Evolutionary conservation across 768 basidiomycete genomes (phyloP), one percentile per base, ranked within the genome.

Genomic region (Tulasnella sp.): DNA sequence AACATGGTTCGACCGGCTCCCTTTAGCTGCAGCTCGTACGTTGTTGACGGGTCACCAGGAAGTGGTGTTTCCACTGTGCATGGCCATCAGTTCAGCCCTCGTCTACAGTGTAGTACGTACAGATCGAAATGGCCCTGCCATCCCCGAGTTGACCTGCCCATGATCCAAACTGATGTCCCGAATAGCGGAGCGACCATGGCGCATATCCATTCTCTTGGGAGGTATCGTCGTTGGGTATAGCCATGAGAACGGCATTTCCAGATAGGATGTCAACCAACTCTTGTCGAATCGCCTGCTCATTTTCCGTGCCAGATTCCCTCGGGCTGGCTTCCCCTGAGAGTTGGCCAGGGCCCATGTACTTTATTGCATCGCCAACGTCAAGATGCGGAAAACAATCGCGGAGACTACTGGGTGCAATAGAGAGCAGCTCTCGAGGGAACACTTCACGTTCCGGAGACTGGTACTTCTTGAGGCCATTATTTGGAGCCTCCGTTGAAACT

Each of bases 141-240:
- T 98, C 94, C 11, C 96, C 96, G 3, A 99, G 75, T 66, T 97
- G 96, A 23, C 92, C 91, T 0, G 96, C 93, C 82, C 85, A 97
- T 2, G 66, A 70, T 0, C 90, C 89, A 64, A 91, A 92, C 63
- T 91, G 88, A 65, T 90, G 87, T 0, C 92, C 93, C 61, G 86
- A 89, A 67, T 97, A 98, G 14, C 91, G 75, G 29, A 91, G 74
- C 4, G 86, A 83, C 88, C 90, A 97, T 0, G 94, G 84, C 3
- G 81, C 80, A 63, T 84, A 84, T 15, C 63, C 65, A 7, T 62
- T 62, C 9, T 67, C 62, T 31, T 57, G 39, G 17, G 58, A 6
- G 59, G 63, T 12, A n/a, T n/a, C n/a, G n/a, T n/a, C n/a, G n/a
- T n/a, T n/a, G 48, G 36, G 35, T 76, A 41, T 8, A 25, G 59